Evolutionary conservation across 768 basidiomycete species (phyloP), one percentile per base, ranked within the genome.

Genomic region (Thelephora ganbajun): DNA sequence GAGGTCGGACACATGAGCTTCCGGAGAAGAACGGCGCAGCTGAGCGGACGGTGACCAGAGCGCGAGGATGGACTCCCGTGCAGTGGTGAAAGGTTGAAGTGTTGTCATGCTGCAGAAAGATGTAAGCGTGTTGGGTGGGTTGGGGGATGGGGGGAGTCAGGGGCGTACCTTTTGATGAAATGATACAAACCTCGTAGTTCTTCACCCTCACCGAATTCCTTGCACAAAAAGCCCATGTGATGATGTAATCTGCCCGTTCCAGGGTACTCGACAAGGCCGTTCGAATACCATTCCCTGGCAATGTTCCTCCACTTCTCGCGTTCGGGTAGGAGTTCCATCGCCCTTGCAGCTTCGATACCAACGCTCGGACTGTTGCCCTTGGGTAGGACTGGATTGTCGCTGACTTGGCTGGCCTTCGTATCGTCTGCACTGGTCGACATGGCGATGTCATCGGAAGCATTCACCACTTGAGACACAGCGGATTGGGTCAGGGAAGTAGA

Each of bases 181-280:
- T 99, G 96, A 59, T 99, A 97, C 4, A 96, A 73, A 0, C 81
- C 83, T 9, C 85, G 71, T 14, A 91, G 61, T 52, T 94, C 92
- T 54, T 96, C 89, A 51, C 93, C 91, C 53, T 92, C 84, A 2
- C 74, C 74, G 51, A 84, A 82, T 59, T 94, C 91, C 20, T 87
- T 73, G 55, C 84, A 84, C 39, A 99, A 71, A 52, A 94, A 61
- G 2, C 92, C 96, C 12, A 99, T 65, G 57, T 97, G 90, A 59
- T 97, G 92, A 61, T 98, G 96, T 35, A 99, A 66, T 58, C 93
- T 82, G 2, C 96, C 96, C 4, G 82, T 80, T n/a, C 92, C 93
- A 0, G 96, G 96, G 43, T 83, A 86, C 55, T 89, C 88, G 6
- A 79, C 76, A 33, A 99, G 68, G 0, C 92, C 93, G 34, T 77